These are phyloP conservation scores for Epichloe gansuensis DNA, from an alignment of 2,329 filamentous ascomycete species.

Conservation along the genomic window DNA sequence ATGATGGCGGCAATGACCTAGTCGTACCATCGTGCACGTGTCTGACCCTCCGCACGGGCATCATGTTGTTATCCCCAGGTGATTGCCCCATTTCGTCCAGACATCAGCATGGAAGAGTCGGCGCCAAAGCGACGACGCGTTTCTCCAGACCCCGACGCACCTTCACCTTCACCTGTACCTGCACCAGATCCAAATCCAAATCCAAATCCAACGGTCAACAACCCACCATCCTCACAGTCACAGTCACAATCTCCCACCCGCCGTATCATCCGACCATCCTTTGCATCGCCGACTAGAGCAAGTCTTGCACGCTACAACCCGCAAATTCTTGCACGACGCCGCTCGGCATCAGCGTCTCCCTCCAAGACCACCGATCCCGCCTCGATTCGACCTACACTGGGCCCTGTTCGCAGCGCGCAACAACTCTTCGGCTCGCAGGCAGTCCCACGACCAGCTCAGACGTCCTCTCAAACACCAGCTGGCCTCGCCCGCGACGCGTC, in stretches of 20 bases:
- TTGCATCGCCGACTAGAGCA: constrained; percentile 54
- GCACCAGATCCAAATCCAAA: not conserved
- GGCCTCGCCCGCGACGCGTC: constrained; percentile 13
- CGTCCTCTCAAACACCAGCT: not conserved
- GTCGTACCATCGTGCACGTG: not conserved
- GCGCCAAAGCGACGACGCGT: constrained; percentile 38
- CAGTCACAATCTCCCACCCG: constrained; percentile 8
- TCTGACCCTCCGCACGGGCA: not conserved
- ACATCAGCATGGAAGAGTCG: constrained; percentile 35
- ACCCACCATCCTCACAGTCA: constrained; percentile 5
- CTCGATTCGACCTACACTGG: not conserved
- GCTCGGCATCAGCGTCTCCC: constrained; percentile 25
- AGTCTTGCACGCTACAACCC: constrained; percentile 51
- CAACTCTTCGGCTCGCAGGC: not conserved
- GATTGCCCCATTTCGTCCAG: not conserved
- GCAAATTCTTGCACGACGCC: constrained; percentile 37
- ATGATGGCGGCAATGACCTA: not conserved
- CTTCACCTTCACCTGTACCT: not conserved
- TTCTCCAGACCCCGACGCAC: constrained; percentile 5
- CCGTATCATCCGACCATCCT: constrained; percentile 37
- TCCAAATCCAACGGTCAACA: not conserved
- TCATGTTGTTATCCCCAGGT: constrained; percentile 1
- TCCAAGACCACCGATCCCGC: constrained; percentile 12
- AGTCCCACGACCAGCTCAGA: not conserved
- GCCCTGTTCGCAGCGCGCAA: not conserved